Percentiles rank a stretch among this genome's conserved stretches.
Conservation (phyloP, 2,329 filamentous ascomycete species). For the Clonostachys rhizophaga region DNA sequence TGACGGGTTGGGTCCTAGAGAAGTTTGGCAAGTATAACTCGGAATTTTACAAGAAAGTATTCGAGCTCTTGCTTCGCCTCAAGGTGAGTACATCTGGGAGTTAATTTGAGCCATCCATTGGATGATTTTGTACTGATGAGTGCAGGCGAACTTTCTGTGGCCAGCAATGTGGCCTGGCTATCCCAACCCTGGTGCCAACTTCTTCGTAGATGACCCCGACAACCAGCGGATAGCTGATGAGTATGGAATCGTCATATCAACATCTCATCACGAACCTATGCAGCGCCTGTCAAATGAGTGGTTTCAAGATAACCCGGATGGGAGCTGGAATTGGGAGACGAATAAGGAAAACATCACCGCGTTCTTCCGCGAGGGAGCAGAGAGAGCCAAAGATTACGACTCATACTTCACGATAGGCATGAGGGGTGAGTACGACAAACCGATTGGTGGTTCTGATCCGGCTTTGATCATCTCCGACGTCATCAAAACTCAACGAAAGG, state of each 20-base stretch:
- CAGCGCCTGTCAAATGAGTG: conserved; percentile 49
- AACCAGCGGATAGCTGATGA: conserved; percentile 56
- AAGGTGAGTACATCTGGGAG: conserved; percentile 15
- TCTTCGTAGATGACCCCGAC: conserved; percentile 55
- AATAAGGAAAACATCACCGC: conserved; percentile 49
- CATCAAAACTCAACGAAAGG: conserved; percentile 46
- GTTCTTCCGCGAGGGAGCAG: conserved; percentile 52
- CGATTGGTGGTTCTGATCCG: conserved; percentile 43
- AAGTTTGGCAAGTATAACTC: conserved; percentile 44
- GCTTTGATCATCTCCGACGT: conserved; percentile 47
- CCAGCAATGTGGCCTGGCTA: conserved; percentile 59
- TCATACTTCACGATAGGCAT: conserved; percentile 55
- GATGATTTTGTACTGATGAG: not conserved
- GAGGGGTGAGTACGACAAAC: conserved; percentile 54
- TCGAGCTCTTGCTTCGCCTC: conserved; percentile 57
- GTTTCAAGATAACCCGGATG: conserved; percentile 30
- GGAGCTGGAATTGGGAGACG: conserved; percentile 55
- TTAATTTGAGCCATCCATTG: too few species aligned
- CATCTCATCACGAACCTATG: conserved; percentile 64
- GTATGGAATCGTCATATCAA: conserved; percentile 61
- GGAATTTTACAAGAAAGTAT: conserved; percentile 57
- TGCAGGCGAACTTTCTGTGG: conserved; percentile 57
- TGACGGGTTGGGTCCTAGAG: conserved; percentile 53
- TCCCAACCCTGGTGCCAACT: conserved; percentile 44
- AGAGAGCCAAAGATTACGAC: conserved; percentile 50